Percentiles rank a stretch among this genome's conserved stretches.
These are phyloP conservation scores for Colletotrichum graminicola DNA, from an alignment of 2,329 filamentous ascomycete genomes.

Conservation along the genomic window DNA sequence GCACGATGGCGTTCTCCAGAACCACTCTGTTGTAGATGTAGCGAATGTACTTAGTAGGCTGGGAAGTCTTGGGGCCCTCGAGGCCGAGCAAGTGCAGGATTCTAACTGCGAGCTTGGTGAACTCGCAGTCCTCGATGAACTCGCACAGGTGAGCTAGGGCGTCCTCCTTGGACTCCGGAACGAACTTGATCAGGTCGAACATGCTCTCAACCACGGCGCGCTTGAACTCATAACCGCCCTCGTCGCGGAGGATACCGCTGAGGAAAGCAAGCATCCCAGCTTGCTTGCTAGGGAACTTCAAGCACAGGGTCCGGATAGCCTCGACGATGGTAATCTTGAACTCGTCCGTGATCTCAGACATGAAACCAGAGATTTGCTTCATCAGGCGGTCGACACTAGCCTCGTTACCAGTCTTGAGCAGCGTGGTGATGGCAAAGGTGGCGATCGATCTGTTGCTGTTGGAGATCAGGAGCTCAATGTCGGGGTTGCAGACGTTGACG, in stretches of 20 bases:
- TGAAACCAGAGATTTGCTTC: slow-evolving; percentile 98
- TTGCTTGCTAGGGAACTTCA: slow-evolving; percentile 99
- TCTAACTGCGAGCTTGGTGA: slow-evolving; percentile 95
- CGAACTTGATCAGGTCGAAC: slow-evolving; percentile 99
- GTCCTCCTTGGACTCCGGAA: slow-evolving; percentile 85
- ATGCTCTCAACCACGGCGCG: slow-evolving; percentile 97
- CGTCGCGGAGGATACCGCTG: slow-evolving; percentile 94
- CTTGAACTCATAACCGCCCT: slow-evolving; percentile 99
- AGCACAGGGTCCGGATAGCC: slow-evolving; percentile 93
- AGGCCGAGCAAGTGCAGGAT: slow-evolving; percentile 94
- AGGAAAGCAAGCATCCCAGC: slow-evolving; percentile 98
- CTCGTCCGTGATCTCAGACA: slow-evolving; percentile 99
- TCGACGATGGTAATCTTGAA: slow-evolving; percentile 99
- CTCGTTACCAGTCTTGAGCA: slow-evolving; percentile 98
- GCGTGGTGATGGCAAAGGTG: slow-evolving; percentile 97
- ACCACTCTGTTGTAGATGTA: slow-evolving; percentile 99
- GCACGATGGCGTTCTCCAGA: slow-evolving; percentile 94
- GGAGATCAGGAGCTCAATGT: slow-evolving; percentile 96
- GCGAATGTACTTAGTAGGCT: slow-evolving; percentile 98
- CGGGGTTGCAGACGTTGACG: slow-evolving; percentile 93
- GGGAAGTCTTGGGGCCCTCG: slow-evolving; percentile 93
- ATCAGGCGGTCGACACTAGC: slow-evolving; percentile 96
- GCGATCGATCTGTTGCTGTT: slow-evolving; percentile 98
- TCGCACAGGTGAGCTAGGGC: slow-evolving; percentile 96
- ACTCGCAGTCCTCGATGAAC: slow-evolving; percentile 99